Evolutionary conservation across 768 basidiomycete genomes (phyloP).

Genomic region (Tricholoma flavovirens): DNA sequence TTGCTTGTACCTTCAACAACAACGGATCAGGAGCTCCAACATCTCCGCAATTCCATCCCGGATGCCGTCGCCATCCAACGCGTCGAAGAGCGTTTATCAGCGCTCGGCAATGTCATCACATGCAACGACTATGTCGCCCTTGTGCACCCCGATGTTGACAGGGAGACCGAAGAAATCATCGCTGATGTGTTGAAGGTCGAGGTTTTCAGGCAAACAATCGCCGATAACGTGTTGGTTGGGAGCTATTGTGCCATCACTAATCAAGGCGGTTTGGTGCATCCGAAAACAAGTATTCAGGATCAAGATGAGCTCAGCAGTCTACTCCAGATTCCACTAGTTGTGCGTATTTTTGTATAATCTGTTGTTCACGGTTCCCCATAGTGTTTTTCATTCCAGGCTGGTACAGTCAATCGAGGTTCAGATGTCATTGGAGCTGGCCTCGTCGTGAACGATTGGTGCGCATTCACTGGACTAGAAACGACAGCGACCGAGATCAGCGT

Average conservation of each 20-base stretch:
- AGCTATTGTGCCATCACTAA: constrained; percentile 94
- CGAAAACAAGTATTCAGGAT: constrained; percentile 94
- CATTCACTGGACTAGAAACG: constrained; percentile 97
- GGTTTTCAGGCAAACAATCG: constrained; percentile 96
- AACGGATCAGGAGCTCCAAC: constrained; percentile 97
- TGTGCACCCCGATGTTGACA: constrained; percentile 96
- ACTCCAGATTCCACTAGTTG: constrained; percentile 91
- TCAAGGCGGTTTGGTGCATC: constrained; percentile 96
- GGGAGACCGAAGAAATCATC: constrained; percentile 99
- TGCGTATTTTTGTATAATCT: constrained; percentile 35
- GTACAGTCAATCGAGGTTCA: constrained; percentile 97
- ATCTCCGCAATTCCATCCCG: constrained; percentile 92
- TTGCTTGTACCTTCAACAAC: constrained; percentile 94
- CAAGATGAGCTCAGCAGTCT: constrained; percentile 95
- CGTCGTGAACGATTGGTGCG: constrained; percentile 99
- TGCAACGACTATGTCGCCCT: constrained; percentile 99
- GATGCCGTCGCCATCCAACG: constrained; percentile 92
- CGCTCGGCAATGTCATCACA: constrained; percentile 96
- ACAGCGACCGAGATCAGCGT: constrained; percentile 99
- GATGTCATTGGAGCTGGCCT: constrained; percentile 97
- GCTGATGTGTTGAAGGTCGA: constrained; percentile 99
- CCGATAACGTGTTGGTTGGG: constrained; percentile 94
- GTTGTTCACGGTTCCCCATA: not conserved
- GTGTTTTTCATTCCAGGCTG: constrained; percentile 52
- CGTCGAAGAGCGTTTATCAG: constrained; percentile 94